phyloP scores from a whole-genome alignment of 331 rosid species.

The Malus hybrid region DNA sequence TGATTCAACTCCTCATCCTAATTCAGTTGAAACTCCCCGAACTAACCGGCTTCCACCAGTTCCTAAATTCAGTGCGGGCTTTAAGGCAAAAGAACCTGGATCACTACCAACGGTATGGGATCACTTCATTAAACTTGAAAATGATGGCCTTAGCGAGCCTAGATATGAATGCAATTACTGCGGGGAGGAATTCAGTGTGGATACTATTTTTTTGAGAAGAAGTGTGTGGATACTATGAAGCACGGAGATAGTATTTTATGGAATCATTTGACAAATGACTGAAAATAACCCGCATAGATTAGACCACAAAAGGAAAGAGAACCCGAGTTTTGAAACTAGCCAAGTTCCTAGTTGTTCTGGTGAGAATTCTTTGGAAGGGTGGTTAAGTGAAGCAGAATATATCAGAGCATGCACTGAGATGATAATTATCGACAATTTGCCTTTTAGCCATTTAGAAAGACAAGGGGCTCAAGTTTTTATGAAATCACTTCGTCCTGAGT shows the following conservation, averaged over 20 bases:
- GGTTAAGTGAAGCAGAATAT: not conserved
- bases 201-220: not conserved
- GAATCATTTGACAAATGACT: not conserved
- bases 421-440: conserved; percentile 4
- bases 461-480: not conserved
- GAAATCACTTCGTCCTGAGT: not conserved
- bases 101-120: not conserved
- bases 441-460: not conserved
- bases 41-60: too few species aligned
- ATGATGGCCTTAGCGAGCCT: not conserved
- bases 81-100: not conserved
- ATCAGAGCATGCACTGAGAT: not conserved
- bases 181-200: not conserved
- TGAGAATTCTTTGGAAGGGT: not conserved
- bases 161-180: not conserved
- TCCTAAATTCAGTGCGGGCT: too few species aligned
- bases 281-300: not conserved
- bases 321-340: not conserved
- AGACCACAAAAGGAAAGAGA: not conserved
- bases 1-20: too few species aligned
- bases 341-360: not conserved
- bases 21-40: too few species aligned
- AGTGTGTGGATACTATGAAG: not conserved
- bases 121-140: not conserved
- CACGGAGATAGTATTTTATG: not conserved